Conservation (phyloP, 2,329 filamentous ascomycete species). For the Fusarium sp. region DNA sequence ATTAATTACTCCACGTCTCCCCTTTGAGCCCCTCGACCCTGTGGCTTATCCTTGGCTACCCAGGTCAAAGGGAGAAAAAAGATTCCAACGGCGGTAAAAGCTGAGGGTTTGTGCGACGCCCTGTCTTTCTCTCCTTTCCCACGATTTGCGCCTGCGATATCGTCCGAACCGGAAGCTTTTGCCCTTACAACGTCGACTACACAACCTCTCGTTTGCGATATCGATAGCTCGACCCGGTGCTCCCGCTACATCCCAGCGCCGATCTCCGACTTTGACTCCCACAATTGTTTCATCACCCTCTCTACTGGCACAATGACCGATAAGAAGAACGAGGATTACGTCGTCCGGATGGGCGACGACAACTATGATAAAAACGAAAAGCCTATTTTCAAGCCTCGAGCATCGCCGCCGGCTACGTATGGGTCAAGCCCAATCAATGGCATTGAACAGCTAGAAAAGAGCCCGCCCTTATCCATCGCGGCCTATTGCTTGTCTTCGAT, state of each 20-base stretch:
- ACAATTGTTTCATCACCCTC: constrained; percentile 47
- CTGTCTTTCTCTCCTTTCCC: constrained; percentile 10
- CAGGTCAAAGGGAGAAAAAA: constrained; percentile 39
- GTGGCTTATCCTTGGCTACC: constrained; percentile 27
- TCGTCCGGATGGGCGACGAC: constrained; percentile 76
- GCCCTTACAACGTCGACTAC: constrained; percentile 7
- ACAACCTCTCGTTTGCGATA: constrained; percentile 15
- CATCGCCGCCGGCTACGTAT: constrained; percentile 35
- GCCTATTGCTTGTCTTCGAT: constrained; percentile 97
- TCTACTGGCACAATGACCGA: constrained; percentile 74
- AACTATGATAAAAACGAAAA: constrained; percentile 63
- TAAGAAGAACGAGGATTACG: constrained; percentile 89
- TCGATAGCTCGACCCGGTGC: constrained; percentile 21
- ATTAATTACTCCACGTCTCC: constrained; percentile 39
- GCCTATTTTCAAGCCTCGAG: constrained; percentile 61
- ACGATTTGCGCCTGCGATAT: constrained; percentile 4
- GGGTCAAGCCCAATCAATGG: constrained; percentile 24
- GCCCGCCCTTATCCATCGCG: constrained; percentile 82
- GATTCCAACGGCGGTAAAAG: constrained; percentile 23
- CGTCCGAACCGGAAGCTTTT: background rate
- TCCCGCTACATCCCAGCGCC: constrained; percentile 32
- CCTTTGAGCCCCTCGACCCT: constrained; percentile 41
- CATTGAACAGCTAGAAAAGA: constrained; percentile 72
- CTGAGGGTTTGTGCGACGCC: constrained; percentile 2
- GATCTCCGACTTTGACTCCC: constrained; percentile 19